A percentile compares a stretch with the other conserved stretches of the same genome.
phyloP scores from a whole-genome alignment of 768 basidiomycete genomes.

The Lactifluus volemus region DNA sequence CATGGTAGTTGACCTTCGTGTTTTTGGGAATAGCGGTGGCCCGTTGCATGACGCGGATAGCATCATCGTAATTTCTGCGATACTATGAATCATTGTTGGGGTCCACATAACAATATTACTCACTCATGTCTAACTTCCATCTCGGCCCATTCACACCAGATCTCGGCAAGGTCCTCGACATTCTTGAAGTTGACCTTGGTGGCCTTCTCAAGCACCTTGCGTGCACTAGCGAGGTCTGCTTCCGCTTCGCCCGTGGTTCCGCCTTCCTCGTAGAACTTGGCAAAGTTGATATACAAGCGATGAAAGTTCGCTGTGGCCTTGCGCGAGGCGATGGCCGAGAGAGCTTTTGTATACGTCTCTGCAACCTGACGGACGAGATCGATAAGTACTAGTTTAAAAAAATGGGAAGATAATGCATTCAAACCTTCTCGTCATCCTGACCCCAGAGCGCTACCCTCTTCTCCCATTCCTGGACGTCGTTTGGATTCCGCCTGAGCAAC shows the following conservation, averaged over 20 bases:
- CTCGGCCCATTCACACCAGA: conserved; percentile 99
- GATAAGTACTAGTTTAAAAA: background rate
- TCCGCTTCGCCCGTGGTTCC: conserved; percentile 76
- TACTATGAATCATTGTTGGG: conserved; percentile 15
- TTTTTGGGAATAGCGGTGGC: conserved; percentile 88
- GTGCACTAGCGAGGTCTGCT: conserved; percentile 71
- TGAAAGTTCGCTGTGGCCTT: conserved; percentile 89
- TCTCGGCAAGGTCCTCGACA: conserved; percentile 96
- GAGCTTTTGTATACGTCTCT: conserved; percentile 84
- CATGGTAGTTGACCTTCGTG: conserved; percentile 85
- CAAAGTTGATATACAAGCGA: conserved; percentile 88
- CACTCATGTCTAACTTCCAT: conserved; percentile 96
- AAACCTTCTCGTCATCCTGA: conserved; percentile 86
- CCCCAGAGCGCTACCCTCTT: conserved; percentile 92
- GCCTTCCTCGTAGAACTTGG: conserved; percentile 96
- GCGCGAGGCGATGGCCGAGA: conserved; percentile 80
- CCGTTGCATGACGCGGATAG: conserved; percentile 93
- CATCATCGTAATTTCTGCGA: conserved; percentile 91
- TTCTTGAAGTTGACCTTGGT: conserved; percentile 86
- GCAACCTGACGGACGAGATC: conserved; percentile 50
- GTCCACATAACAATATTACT: conserved; percentile 26
- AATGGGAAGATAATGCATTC: conserved; percentile 4
- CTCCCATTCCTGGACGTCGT: conserved; percentile 99
- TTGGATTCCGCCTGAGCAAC: conserved; percentile 83
- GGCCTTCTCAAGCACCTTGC: conserved; percentile 90